These are phyloP conservation scores for Andalucia godoyi DNA, from an alignment of 78 protist genomes.

Conservation along the genomic window DNA sequence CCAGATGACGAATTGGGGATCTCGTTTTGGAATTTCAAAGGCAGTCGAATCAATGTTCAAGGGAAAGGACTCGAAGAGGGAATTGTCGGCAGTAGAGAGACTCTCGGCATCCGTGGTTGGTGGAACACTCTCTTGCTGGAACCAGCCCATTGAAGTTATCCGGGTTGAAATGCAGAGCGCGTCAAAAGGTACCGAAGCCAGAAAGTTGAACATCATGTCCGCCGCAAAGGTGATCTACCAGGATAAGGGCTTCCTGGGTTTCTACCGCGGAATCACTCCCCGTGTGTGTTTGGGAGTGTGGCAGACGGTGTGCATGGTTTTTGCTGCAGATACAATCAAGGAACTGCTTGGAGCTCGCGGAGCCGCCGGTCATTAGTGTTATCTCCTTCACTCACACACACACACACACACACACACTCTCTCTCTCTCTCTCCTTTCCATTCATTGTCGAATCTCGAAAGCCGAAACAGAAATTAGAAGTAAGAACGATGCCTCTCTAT, in stretches of 20 bases:
- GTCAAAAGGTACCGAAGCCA: not conserved
- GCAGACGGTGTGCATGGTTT: conserved; percentile 10
- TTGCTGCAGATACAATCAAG: conserved; percentile 9
- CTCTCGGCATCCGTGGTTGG: not conserved
- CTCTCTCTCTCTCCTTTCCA: too few species aligned
- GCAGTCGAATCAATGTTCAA: not conserved
- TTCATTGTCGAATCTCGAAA: too few species aligned
- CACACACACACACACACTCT: too few species aligned
- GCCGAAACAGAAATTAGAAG: too few species aligned
- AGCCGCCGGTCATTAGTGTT: too few species aligned
- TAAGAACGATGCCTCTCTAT: too few species aligned
- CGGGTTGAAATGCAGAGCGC: conserved; percentile 10
- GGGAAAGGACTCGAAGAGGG: not conserved
- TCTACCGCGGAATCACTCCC: conserved; percentile 9
- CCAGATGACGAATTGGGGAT: conserved; percentile 27
- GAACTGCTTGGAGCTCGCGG: not conserved
- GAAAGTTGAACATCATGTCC: not conserved
- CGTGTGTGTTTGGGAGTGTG: conserved; percentile 10
- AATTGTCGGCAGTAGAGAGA: not conserved
- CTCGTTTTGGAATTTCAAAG: conserved; percentile 6
- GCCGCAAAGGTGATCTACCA: not conserved
- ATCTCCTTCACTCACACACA: too few species aligned
- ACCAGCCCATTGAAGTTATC: conserved; percentile 13
- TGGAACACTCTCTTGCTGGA: conserved; percentile 14
- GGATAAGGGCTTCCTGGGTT: conserved; percentile 1